Conservation (phyloP, 805 yeast species). For the Saccharomycopsis fibuligera region DNA sequence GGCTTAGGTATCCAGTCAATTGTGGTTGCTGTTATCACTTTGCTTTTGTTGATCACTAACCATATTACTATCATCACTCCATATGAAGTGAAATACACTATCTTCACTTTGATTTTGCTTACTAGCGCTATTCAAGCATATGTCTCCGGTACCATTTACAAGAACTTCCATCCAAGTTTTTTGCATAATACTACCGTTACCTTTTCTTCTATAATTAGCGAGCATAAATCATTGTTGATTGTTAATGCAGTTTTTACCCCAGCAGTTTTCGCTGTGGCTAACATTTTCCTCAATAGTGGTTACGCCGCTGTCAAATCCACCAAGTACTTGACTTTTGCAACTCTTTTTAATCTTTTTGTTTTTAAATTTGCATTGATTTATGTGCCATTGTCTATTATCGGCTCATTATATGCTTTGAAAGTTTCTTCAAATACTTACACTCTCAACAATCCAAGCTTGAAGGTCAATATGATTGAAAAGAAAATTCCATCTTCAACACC, state of each 20-base stretch:
- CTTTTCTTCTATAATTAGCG: not conserved
- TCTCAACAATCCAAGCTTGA: not conserved
- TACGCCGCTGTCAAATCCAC: conserved; percentile 26
- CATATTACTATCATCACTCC: conserved; percentile 8
- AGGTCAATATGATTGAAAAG: conserved; percentile 23
- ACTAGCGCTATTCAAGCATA: conserved; percentile 17
- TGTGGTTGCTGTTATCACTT: not conserved
- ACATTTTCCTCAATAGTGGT: conserved; percentile 20
- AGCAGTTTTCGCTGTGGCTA: conserved; percentile 11
- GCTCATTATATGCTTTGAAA: conserved; percentile 20
- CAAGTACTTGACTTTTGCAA: conserved; percentile 17
- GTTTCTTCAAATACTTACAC: not conserved
- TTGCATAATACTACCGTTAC: not conserved
- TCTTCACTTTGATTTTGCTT: conserved; percentile 4
- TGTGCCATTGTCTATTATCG: conserved; percentile 11
- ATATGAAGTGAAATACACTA: conserved; percentile 6
- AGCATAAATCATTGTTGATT: conserved; percentile 4
- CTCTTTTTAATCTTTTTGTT: conserved; percentile 5
- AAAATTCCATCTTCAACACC: conserved; percentile 22
- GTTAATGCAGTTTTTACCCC: conserved; percentile 25
- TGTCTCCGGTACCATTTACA: conserved; percentile 16
- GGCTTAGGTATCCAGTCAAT: conserved; percentile 16
- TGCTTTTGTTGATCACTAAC: conserved; percentile 5
- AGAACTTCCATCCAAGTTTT: conserved; percentile 6
- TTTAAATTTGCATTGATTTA: conserved; percentile 17